Base-by-base conservation (phyloP, 108 stramenopile species). In the Skeletonema costatum region DNA sequence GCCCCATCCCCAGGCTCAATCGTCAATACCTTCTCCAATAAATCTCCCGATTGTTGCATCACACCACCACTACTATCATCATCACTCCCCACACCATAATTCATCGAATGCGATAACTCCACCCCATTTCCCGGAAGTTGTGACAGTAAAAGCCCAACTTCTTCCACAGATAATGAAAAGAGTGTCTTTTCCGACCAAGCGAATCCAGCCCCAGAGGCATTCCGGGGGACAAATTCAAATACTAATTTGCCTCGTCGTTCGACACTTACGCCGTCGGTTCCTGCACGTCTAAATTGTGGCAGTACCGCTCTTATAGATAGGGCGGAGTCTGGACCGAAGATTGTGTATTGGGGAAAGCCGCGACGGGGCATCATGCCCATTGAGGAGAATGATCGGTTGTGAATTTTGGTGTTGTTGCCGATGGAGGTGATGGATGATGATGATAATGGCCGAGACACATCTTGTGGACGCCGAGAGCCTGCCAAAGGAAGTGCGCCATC, bases 1-100 rank as follows among this genome's bases (percentile, higher is more conserved):
- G 75, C 86, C 16, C 82, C 86, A 19, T 91, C 87, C 32, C 72
- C 78, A 9, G 88, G 88, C 17, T 60, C 48, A 44, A 87, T 83
- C 14, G 63, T 84, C 73, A 91, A 79, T 13, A 90, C 88, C 73
- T 88, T 90, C 30, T 86, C 86, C 16, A 81, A 56, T 16, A 53
- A 38, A 67, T 80, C 83, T 29, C 79, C 75, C 60, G 80, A 60
- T 30, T 59, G 0, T 60, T 77, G 71, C 46, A 32, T 59, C 14
- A 66, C 60, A n/a, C 64, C 48, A 21, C 12, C 35, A 46, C 60
- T 41, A 21, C 42, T 64, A 16, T 69, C 68, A 2, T 70, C 75
- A 9, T 32, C 64, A 44, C 30, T 75, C 19, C n/a, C 69, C 12
- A 53, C 44, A 21, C 69, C 76, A 39, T 17, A 42, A 68, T 67